phyloP scores from a whole-genome alignment of 768 basidiomycete genomes.

The Leccinum subgranulosum region DNA sequence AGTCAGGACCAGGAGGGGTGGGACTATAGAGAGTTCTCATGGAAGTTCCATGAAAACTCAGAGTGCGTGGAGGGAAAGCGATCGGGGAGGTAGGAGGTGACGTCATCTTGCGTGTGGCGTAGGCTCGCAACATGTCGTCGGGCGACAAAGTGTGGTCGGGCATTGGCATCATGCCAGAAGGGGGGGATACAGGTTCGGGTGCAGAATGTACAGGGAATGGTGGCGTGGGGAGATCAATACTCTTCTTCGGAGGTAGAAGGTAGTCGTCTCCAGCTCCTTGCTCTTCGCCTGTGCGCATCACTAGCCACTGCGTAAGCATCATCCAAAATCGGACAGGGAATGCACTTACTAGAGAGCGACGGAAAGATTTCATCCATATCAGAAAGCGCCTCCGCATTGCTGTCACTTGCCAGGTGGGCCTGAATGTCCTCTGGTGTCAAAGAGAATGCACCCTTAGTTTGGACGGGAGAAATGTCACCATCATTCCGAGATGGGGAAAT shows the following conservation, averaged over 20 bases:
- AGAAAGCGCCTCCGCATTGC: conserved; percentile 30
- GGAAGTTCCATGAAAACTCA: conserved; percentile 21
- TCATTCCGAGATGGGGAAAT: conserved; percentile 21
- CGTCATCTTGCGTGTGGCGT: conserved; percentile 47
- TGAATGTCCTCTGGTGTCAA: conserved; percentile 62
- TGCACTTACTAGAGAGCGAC: conserved; percentile 57
- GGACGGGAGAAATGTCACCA: conserved; percentile 41
- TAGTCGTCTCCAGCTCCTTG: conserved; percentile 38
- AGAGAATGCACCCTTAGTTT: conserved; percentile 39
- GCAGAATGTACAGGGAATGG: conserved; percentile 32
- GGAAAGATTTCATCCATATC: conserved; percentile 62
- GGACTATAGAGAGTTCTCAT: conserved; percentile 32
- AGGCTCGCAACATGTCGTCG: conserved; percentile 76
- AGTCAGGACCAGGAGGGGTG: conserved; percentile 11
- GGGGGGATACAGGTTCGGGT: conserved; percentile 32
- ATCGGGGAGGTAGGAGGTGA: conserved; percentile 34
- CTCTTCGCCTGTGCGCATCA: conserved; percentile 65
- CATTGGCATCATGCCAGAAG: conserved; percentile 38
- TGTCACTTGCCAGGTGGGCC: conserved; percentile 43
- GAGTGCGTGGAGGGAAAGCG: conserved; percentile 27
- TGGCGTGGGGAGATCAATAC: conserved; percentile 29
- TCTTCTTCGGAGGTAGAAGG: conserved; percentile 37
- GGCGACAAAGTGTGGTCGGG: conserved; percentile 51
- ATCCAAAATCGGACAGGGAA: not conserved
- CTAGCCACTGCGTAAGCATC: conserved; percentile 33